phyloP scores from a whole-genome alignment of 352 stramenopile species.

The Saprolegnia parasitica region DNA sequence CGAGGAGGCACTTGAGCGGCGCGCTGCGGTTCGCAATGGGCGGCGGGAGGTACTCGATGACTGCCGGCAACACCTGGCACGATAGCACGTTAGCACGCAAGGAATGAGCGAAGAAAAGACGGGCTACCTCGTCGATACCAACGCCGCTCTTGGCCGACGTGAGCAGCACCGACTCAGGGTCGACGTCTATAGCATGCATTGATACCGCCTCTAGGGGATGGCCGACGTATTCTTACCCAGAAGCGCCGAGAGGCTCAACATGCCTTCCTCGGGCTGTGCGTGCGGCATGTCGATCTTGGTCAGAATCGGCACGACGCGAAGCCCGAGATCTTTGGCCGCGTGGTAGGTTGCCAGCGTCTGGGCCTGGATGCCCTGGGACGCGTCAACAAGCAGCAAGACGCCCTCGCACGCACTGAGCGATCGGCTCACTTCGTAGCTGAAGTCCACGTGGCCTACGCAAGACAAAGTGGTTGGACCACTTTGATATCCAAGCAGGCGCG shows the following conservation, averaged over 20 bases:
- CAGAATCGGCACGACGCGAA: slow-evolving; percentile 94
- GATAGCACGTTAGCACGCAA: neutral
- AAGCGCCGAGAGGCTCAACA: slow-evolving; percentile 69
- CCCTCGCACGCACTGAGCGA: slow-evolving; percentile 95
- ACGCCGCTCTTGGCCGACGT: slow-evolving; percentile 94
- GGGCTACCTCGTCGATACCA: slow-evolving; percentile 56
- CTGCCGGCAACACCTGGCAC: slow-evolving; percentile 63
- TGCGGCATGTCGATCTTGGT: slow-evolving; percentile 98
- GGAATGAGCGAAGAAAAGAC: neutral
- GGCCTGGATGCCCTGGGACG: slow-evolving; percentile 96
- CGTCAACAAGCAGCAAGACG: slow-evolving; percentile 96
- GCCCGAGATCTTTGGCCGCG: slow-evolving; percentile 91
- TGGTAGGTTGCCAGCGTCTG: slow-evolving; percentile 98
- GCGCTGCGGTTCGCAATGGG: slow-evolving; percentile 46
- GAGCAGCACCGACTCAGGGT: slow-evolving; percentile 92
- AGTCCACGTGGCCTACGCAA: slow-evolving; percentile 92
- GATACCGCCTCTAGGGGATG: neutral
- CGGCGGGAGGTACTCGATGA: slow-evolving; percentile 74
- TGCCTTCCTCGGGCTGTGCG: slow-evolving; percentile 89
- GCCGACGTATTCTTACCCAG: slow-evolving; percentile 31
- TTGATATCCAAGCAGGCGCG: neutral
- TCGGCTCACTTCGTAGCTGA: slow-evolving; percentile 96
- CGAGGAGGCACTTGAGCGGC: slow-evolving; percentile 89
- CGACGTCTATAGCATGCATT: too few relatives aligned
- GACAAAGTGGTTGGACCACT: neutral